phyloP scores from a whole-genome alignment of 257 asterid genomes.

The Penstemon eatonii region DNA sequence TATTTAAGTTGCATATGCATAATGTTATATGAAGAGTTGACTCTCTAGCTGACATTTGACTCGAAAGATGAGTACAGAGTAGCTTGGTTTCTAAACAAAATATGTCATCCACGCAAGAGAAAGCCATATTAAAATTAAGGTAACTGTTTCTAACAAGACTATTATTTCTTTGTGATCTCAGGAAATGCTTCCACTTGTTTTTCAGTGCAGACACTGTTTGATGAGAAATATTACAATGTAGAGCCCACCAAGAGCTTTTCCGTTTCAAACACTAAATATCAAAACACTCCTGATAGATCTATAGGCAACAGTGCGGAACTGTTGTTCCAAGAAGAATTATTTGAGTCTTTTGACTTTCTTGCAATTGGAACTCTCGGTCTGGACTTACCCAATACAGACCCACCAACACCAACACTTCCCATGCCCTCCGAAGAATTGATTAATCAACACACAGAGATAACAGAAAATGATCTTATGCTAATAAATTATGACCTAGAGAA shows the following conservation, averaged over 20 bases:
- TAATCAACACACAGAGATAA: slow-evolving; percentile 42
- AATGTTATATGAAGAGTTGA: not conserved
- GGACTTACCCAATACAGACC: slow-evolving; percentile 50
- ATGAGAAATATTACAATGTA: slow-evolving; percentile 43
- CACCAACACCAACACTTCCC: slow-evolving; percentile 73
- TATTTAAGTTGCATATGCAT: not conserved
- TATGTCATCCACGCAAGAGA: slow-evolving; percentile 23
- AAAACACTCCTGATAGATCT: slow-evolving; percentile 33
- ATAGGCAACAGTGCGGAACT: slow-evolving; percentile 35
- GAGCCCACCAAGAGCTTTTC: slow-evolving; percentile 42
- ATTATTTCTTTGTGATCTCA: slow-evolving; percentile 37
- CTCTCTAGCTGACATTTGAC: slow-evolving; percentile 6
- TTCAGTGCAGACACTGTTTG: slow-evolving; percentile 38
- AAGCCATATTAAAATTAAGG: slow-evolving; percentile 1
- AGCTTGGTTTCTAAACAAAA: slow-evolving; percentile 16
- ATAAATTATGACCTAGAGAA: slow-evolving; percentile 71
- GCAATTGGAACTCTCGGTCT: slow-evolving; percentile 84
- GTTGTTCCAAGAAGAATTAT: slow-evolving; percentile 44
- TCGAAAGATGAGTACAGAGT: slow-evolving; percentile 10
- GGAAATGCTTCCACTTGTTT: slow-evolving; percentile 47
- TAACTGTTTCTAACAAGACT: slow-evolving; percentile 28
- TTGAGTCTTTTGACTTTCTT: slow-evolving; percentile 74
- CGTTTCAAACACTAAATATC: slow-evolving; percentile 28
- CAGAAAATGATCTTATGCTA: slow-evolving; percentile 55
- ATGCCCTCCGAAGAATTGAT: slow-evolving; percentile 39